Conservation (phyloP, 805 yeast genomes). For the Kodamaea lidongshanica region DNA sequence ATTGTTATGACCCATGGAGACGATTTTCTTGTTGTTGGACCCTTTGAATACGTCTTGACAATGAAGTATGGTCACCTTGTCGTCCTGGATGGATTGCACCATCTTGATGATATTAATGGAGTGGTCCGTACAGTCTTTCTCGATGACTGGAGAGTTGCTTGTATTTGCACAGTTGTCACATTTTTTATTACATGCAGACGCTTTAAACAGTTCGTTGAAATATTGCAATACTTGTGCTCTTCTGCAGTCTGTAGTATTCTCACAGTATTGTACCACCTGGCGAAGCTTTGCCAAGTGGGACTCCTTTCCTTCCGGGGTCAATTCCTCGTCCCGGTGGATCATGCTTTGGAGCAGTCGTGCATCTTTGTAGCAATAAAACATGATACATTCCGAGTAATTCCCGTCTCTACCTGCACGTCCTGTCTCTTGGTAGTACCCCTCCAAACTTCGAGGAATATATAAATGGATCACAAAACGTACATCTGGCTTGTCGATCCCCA, state of each 20-base stretch:
- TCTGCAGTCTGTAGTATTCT: constrained; percentile 84
- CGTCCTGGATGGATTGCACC: constrained; percentile 49
- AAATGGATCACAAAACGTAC: constrained; percentile 88
- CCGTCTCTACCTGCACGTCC: constrained; percentile 99
- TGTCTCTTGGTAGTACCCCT: constrained; percentile 96
- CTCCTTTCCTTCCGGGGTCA: constrained; percentile 59
- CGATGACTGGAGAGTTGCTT: constrained; percentile 35
- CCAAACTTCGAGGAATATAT: constrained; percentile 82
- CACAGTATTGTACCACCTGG: constrained; percentile 87
- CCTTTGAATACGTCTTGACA: constrained; percentile 84
- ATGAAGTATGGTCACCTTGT: constrained; percentile 67
- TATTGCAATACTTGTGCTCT: constrained; percentile 83
- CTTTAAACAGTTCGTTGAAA: constrained; percentile 77
- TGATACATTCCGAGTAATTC: constrained; percentile 66
- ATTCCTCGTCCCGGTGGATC: constrained; percentile 70
- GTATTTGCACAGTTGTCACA: constrained; percentile 79
- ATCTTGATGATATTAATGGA: constrained; percentile 56
- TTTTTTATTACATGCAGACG: constrained; percentile 54
- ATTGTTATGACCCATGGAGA: constrained; percentile 54
- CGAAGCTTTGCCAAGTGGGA: constrained; percentile 71
- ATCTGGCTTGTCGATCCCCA: constrained; percentile 98
- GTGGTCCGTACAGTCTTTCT: constrained; percentile 61
- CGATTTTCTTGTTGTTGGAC: constrained; percentile 54
- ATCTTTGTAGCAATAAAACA: constrained; percentile 77
- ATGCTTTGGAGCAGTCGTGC: constrained; percentile 68